Conservation (phyloP, 306 rosid species). For the Castanea crenata region DNA sequence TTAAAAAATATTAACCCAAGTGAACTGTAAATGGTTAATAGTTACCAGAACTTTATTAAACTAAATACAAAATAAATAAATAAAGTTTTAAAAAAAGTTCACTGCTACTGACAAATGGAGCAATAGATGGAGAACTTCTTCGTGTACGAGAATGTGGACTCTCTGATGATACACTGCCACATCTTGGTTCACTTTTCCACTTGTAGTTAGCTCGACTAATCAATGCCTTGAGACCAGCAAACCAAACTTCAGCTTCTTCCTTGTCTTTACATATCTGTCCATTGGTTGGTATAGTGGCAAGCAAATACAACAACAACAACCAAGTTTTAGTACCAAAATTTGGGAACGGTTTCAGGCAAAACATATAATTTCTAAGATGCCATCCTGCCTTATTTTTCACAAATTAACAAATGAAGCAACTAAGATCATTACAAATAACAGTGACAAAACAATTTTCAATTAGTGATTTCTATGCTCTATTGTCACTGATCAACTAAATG, state of each 20-base stretch:
- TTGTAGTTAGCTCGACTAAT: constrained; percentile 54
- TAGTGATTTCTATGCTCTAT: constrained; percentile 1
- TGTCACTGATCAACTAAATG: constrained; percentile 1
- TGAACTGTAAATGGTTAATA: constrained; percentile 19
- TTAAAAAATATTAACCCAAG: constrained; percentile 12
- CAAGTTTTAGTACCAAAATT: no score
- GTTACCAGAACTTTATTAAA: constrained; percentile 24
- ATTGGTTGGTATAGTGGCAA: constrained; percentile 31
- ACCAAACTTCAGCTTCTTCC: constrained; percentile 98
- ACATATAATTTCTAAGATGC: constrained; percentile 8
- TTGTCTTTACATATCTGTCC: constrained; percentile 96
- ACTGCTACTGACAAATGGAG: constrained; percentile 63
- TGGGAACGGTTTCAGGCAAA: not conserved
- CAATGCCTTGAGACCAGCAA: constrained; percentile 89
- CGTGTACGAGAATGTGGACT: constrained; percentile 54
- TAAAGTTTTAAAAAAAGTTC: not conserved
- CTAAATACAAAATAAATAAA: constrained; percentile 11
- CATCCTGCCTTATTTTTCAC: constrained; percentile 2
- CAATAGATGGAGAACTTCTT: constrained; percentile 55
- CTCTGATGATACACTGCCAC: constrained; percentile 50
- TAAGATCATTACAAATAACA: constrained; percentile 6
- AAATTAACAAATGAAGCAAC: constrained; percentile 21
- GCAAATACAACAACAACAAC: not conserved
- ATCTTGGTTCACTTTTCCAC: constrained; percentile 53
- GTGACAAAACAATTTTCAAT: constrained; percentile 12